phyloP scores from a whole-genome alignment of 1,139 yeast genomes.

The Nakaseomyces kungkrabaensis region DNA sequence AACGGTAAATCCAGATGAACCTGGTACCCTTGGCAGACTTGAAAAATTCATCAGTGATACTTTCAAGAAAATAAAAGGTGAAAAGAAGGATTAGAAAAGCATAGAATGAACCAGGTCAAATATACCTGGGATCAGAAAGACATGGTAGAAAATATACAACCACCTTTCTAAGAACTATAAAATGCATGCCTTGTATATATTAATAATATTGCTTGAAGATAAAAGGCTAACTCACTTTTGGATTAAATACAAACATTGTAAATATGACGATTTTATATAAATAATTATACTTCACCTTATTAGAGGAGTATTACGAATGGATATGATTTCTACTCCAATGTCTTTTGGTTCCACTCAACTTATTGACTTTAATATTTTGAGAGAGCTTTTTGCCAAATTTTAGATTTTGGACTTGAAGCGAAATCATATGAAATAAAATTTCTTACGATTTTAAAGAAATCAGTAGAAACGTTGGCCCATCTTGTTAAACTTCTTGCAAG shows the following conservation, averaged over 20 bases:
- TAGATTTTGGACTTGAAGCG: not conserved
- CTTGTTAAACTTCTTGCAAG: too few relatives aligned
- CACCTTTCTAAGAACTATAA: too few relatives aligned
- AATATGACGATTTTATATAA: not conserved
- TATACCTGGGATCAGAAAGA: too few relatives aligned
- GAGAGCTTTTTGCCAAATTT: not conserved
- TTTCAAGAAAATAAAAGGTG: slow-evolving; percentile 44
- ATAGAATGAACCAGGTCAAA: too few relatives aligned
- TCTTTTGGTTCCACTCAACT: too few relatives aligned
- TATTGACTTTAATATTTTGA: not conserved
- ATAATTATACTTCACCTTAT: too few relatives aligned
- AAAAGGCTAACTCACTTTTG: not conserved
- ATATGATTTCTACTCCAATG: too few relatives aligned
- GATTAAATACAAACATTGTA: not conserved
- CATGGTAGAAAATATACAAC: too few relatives aligned
- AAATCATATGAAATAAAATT: too few relatives aligned
- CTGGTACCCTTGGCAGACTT: slow-evolving; percentile 48
- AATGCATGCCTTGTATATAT: not conserved
- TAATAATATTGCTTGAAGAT: not conserved
- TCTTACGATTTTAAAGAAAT: too few relatives aligned
- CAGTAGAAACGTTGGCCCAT: too few relatives aligned
- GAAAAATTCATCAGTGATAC: slow-evolving; percentile 56
- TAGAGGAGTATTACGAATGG: too few relatives aligned
- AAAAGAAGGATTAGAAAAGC: slow-evolving; percentile 8
- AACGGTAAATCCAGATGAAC: slow-evolving; percentile 32